Base-by-base conservation (phyloP, 2,329 filamentous ascomycete genomes). In the Fusarium domesticum region DNA sequence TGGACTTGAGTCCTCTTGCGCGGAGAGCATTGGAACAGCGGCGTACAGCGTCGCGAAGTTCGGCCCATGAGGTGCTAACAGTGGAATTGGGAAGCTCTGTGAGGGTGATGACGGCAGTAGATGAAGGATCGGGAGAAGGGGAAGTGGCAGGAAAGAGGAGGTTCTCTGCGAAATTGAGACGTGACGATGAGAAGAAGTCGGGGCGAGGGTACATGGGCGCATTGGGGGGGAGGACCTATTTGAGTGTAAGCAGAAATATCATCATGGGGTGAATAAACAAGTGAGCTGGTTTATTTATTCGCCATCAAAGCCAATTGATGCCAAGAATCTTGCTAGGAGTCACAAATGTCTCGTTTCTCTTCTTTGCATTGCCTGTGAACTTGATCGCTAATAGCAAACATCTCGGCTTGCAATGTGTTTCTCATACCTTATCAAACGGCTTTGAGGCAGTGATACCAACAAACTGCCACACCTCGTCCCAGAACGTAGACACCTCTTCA, bases 91-190 rank as follows among this genome's bases (percentile, higher is more conserved):
- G 81, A 14, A 74, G 65, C 69, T 97, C 92, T 10, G 89, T 96
- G 4, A 81, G 84, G 18, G 86, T 87, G 58, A 96, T 86, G 35
- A 95, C 76, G 15, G 91, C 91, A 6, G 80, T 68, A 5, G 77
- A 74, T 35, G 81, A 67, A 39, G 84, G 78, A 51, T 85, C 70
- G 25, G 65, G 49, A 18, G 61, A 47, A 28, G 58, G 53, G 34
- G 52, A 39, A 3, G 61, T 59, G 38, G 74, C 74, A 4, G 92
- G 92, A 64, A 85, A 96, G 4, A 98, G 81, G 42, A 97, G 75
- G 65, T 98, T 98, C 70, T 97, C 89, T 18, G 92, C 91, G 64
- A 96, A 97, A 67, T 97, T 98, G 53, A 97, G 75, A 45, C 75
- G 82, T 12, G 87, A 80, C 8, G 84, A 85, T 44, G 81, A 67